Evolutionary conservation across 805 yeast species (phyloP).

Genomic region (Saccharomyces paradoxus): DNA sequence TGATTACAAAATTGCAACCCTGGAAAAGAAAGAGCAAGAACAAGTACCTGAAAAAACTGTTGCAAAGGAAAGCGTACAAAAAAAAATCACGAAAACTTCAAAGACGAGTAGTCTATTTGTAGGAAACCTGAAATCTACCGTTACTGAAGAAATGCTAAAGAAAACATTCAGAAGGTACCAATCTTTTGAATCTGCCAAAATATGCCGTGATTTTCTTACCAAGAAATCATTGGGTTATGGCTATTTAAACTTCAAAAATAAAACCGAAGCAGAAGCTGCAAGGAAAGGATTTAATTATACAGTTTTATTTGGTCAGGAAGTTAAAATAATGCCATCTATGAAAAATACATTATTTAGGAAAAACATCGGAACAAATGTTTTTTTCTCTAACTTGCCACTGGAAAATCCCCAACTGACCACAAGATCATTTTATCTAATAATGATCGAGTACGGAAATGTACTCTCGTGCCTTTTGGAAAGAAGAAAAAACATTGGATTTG

Average conservation of each 20-base stretch:
- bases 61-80: not conserved
- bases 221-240: conserved; percentile 64
- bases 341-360: conserved; percentile 37
- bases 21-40: not conserved
- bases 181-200: conserved; percentile 48
- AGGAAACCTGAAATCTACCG: conserved; percentile 48
- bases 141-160: conserved; percentile 43
- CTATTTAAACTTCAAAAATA: conserved; percentile 51
- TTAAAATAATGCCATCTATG: conserved; percentile 49
- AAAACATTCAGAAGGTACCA: conserved; percentile 36
- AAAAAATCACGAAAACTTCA: not conserved
- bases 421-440: conserved; percentile 42
- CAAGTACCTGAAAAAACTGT: not conserved
- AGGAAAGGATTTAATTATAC: conserved; percentile 50
- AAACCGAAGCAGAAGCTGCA: conserved; percentile 47
- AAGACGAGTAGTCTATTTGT: not conserved
- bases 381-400: conserved; percentile 41
- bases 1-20: not conserved
- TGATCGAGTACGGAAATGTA: conserved; percentile 41
- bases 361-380: conserved; percentile 46
- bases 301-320: conserved; percentile 33
- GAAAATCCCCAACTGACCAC: conserved; percentile 33
- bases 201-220: conserved; percentile 47
- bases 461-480: conserved; percentile 37
- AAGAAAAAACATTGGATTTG: conserved; percentile 36